Conservation (phyloP, 2,329 filamentous ascomycete species). For the Exophiala sp. region DNA sequence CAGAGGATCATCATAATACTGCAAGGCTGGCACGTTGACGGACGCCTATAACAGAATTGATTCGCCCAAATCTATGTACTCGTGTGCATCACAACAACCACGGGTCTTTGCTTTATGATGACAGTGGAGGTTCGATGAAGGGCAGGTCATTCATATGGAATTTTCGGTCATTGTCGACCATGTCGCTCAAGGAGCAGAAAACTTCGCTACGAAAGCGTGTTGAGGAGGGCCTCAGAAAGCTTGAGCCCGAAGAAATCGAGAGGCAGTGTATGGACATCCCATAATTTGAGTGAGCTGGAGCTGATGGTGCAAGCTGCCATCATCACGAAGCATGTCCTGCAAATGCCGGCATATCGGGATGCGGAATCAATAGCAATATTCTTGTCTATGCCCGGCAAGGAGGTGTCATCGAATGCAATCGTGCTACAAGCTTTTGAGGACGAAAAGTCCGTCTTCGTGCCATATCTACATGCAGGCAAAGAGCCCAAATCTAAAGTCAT, state of each 20-base stretch:
- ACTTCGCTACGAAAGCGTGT: slow-evolving; percentile 24
- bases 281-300: slow-evolving; percentile 1
- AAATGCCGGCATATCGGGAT: slow-evolving; percentile 68
- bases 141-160: neutral
- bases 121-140: slow-evolving; percentile 8
- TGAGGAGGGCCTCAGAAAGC: slow-evolving; percentile 14
- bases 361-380: slow-evolving; percentile 80
- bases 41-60: too few species aligned
- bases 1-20: too few species aligned
- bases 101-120: neutral
- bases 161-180: slow-evolving; percentile 12
- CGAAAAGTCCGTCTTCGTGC: slow-evolving; percentile 86
- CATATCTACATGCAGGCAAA: slow-evolving; percentile 66
- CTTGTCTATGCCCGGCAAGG: slow-evolving; percentile 84
- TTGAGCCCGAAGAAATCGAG: slow-evolving; percentile 22
- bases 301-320: slow-evolving; percentile 54
- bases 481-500: slow-evolving; percentile 63
- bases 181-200: slow-evolving; percentile 24
- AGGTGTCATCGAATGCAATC: slow-evolving; percentile 79
- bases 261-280: slow-evolving; percentile 25
- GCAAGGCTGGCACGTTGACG: too few species aligned
- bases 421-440: slow-evolving; percentile 72
- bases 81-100: too few species aligned
- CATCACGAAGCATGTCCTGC: slow-evolving; percentile 63
- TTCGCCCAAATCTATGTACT: too few species aligned